These are phyloP conservation scores for Pseudopyrenochaeta lycopersici DNA, from an alignment of 2,329 filamentous ascomycete species.

Conservation along the genomic window DNA sequence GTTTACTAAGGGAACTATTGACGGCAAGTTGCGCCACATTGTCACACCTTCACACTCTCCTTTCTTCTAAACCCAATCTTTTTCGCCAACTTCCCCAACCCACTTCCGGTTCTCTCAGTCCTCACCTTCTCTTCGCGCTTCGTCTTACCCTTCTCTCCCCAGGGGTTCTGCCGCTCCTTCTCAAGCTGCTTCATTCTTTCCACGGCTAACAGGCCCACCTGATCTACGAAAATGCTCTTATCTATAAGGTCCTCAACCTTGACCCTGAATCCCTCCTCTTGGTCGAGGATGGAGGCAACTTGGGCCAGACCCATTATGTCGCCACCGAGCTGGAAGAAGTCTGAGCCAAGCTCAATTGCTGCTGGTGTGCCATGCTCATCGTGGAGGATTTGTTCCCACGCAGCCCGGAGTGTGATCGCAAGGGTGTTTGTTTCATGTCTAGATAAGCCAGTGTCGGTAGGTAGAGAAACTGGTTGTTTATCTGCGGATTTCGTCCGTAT, in stretches of 20 bases:
- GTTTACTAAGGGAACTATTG: not conserved
- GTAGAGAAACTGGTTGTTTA: slow-evolving; percentile 32
- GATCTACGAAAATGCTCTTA: slow-evolving; percentile 40
- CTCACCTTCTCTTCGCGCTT: slow-evolving; percentile 18
- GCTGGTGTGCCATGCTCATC: slow-evolving; percentile 30
- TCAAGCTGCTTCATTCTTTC: slow-evolving; percentile 39
- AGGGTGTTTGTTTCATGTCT: slow-evolving; percentile 32
- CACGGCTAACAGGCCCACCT: slow-evolving; percentile 34
- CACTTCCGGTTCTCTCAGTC: slow-evolving; percentile 14
- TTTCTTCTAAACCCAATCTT: slow-evolving; percentile 33
- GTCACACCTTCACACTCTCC: slow-evolving; percentile 14
- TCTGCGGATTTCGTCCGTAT: slow-evolving; percentile 33
- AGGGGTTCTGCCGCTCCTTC: slow-evolving; percentile 35
- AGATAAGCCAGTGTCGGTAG: slow-evolving; percentile 36
- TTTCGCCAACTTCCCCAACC: slow-evolving; percentile 17
- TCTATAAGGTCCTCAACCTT: slow-evolving; percentile 45
- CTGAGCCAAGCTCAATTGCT: slow-evolving; percentile 31
- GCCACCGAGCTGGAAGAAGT: slow-evolving; percentile 46
- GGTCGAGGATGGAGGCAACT: slow-evolving; percentile 39
- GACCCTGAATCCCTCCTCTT: slow-evolving; percentile 33
- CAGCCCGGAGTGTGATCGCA: slow-evolving; percentile 34
- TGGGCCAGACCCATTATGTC: slow-evolving; percentile 47
- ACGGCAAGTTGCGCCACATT: too few relatives aligned
- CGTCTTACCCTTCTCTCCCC: slow-evolving; percentile 39
- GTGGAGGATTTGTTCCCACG: slow-evolving; percentile 43